Evolutionary conservation across 176 grass and related monocot genomes (phyloP), one percentile per base, ranked within the genome.

Genomic region (Poa pratensis): DNA sequence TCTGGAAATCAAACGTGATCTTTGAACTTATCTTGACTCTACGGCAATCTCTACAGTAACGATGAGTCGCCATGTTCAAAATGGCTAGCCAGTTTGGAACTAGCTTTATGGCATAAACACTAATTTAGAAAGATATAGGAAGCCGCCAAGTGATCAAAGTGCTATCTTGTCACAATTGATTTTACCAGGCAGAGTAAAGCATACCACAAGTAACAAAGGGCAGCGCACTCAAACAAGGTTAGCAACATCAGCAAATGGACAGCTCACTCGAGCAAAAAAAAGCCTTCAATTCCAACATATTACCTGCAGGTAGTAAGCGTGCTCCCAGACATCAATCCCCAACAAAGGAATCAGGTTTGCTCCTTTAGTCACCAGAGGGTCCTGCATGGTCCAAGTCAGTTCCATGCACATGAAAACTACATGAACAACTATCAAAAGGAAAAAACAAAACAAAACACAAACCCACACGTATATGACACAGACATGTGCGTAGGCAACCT

Each of bases 291-390:
- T 32, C 24, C 4, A 83, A 67, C n/a, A 69, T 28, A 67, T 85
- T 92, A 95, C 96, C 96, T 99, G 96, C 43, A 99, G 84, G 84
- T 99, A 99, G 88, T 99, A 99, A 0, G 96, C 96, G 82, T 99
- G 96, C 82, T 99, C 96, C 96, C 96, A 99, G 52, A 96, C 96
- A 92, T 99, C 96, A 81, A 99, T 92, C 34, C 96, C 96, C 63
- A 99, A 81, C 73, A 99, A 92, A 57, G 96, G 90, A 85, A 94
- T 65, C 55, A 99, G 88, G 69, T 32, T 92, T 90, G 90, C 84
- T n/a, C 94, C 94, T 90, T 99, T 99, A 28, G 91, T 92, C 78
- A 99, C 91, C 69, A 99, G 49, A 82, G 96, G 90, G 50, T 96
- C 96, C 96, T 99, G 76, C 66, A 76, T 55, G 58, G 24, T 69